Evolutionary conservation across 2,329 filamentous ascomycete species (phyloP), one percentile per base, ranked within the genome.

Genomic region (Talaromyces sp.): DNA sequence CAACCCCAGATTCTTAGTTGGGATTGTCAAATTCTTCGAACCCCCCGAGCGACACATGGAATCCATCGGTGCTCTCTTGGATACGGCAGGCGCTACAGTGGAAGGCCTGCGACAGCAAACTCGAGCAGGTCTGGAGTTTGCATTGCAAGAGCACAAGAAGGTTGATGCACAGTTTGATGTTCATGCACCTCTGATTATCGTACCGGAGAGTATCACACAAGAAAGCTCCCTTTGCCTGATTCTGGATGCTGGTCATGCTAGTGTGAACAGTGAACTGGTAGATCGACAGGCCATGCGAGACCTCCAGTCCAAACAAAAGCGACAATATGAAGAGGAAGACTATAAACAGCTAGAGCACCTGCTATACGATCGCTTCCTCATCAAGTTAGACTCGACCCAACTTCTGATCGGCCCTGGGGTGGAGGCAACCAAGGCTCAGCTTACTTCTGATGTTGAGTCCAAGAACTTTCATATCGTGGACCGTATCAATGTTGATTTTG

Each of bases 21-120:
- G 94, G 44, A 86, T 97, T 35, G 90, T 88, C 48, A 91, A 91
- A 63, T 99, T 99, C 77, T 99, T 99, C 79, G 88, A 93, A 57
- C 94, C 94, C 0, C 95, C 94, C 0, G 92, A 97, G 70, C 84
- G 92, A 46, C 95, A 99, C 69, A 97, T 99, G 92, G 94, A 99
- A 69, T 99, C 94, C 9, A 97, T 99, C 63, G 89, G 86, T 11
- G 95, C 94, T 1, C 81, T 99, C 51, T 90, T 99, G 86, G 95
- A 99, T 72, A 91, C 88, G 42, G 94, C 94, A 4, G 92, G 94
- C 20, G 93, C 93, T 1, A 99, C 94, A 0, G 93, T 99, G 0
- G 93, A 99, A 73, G 93, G 92, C 7, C 80, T 99, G 53, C 85
- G 95, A 30, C 92, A 97, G 70, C 95, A 99, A 75, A 99, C 95